Base-by-base conservation (phyloP, 495 filamentous ascomycete species). In the Penicillium crystallinum region DNA sequence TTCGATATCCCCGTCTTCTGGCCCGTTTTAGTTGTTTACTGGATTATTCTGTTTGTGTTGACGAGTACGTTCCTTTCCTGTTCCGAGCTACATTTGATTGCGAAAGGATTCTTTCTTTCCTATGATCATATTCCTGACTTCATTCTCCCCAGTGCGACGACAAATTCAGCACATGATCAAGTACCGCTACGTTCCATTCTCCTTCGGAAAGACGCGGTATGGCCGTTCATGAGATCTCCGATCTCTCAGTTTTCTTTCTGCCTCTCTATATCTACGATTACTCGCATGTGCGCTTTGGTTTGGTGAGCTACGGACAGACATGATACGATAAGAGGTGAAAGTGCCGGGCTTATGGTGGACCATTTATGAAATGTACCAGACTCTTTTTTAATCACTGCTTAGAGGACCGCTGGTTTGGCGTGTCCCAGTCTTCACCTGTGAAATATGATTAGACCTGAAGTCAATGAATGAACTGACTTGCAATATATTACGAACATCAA, bases 111-210 rank as follows among this genome's bases (percentile, higher is more conserved):
- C 8, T 9, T 4, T 5, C 23, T 7, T 27, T 27, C 7, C 23
- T 25, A 10, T 41, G 31, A 4, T 2, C 21, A 38, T 9, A 55
- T 17, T 22, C 46, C 31, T 41, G 21, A 35, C 4, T 23, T 33
- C 4, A 27, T 47, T 27, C 52, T 49, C 27, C 44, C 31, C 57
- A 95, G 90, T 98, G 93, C 81, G 93, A 64, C 86, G 91, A 72
- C 93, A 98, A 74, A 98, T 98, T 53, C 93, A 98, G 78, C 91
- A 96, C 73, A 98, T 98, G 93, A 96, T 98, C 83, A 98, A 97
- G 76, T 98, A 98, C 76, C 89, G 93, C 72, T 98, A 97, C 66
- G 90, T 97, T 25, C 91, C 91, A 35, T 97, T 97, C 78, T 85
- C 89, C 15, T 84, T 96, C 57, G 91, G 91, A 67, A 97, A 97